Base-by-base conservation (phyloP, 164 flowering plant species). In the Macadamia integrifolia region DNA sequence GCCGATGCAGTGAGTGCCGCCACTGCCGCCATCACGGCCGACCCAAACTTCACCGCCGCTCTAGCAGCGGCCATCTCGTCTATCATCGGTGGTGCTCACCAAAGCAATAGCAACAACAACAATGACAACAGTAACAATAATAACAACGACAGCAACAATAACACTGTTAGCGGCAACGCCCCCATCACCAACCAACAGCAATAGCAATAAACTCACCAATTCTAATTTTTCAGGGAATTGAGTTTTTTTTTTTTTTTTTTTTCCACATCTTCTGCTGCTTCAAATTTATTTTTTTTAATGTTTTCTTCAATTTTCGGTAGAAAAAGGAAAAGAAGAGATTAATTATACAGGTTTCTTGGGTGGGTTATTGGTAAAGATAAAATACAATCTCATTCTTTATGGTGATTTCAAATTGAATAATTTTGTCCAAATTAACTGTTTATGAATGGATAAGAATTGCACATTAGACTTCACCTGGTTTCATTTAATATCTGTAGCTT, bases 41-140 rank as follows among this genome's bases (percentile, higher is more conserved):
- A 87, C 70, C 92, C 90, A 0, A 84, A 81, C 60, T 83, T 84
- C 68, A 82, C 87, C 0, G 84, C 87, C 0, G 86, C 86, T 31
- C 55, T 86, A 15, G 86, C 81, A 0, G 87, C 86, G 0, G 87
- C 87, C 15, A 81, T 89, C 52, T 68, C 87, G 6, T 86, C 92
- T 7, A 62, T 83, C 29, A 86, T 89, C 5, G 85, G 84, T 9
- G 58, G 15, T 50, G 62, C 62, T 1, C 69, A 57, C 18, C 15
- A 46, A 8, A 1, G 7, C 12, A 46, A 46, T 9, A 43, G 46
- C 46, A 43, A 4, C 8, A 76, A 66, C 77, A 72, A 60, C 59
- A 72, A 76, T 64, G 80, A 65, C 53, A 66, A 17, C 32, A 49
- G 14, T 53, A 68, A 43, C 73, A 74, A 48, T 10, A 58, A 29